Evolutionary conservation across 2,329 filamentous ascomycete species (phyloP), one percentile per base, ranked within the genome.

Genomic region (Diatrype stigma): DNA sequence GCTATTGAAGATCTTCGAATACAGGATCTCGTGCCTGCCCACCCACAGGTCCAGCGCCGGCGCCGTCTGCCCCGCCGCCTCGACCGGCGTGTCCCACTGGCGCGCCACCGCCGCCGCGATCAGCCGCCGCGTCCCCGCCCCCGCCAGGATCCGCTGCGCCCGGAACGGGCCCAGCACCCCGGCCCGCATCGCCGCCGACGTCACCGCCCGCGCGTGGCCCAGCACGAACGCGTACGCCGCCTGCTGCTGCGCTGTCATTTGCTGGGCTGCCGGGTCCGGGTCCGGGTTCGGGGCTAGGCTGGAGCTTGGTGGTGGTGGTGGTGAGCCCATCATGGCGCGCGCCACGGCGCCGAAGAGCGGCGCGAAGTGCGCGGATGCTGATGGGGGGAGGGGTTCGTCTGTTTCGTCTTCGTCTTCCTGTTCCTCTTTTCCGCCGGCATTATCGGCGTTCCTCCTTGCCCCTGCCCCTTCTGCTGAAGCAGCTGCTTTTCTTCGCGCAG

Each of bases 1-100:
- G 60, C 88, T 92, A 70, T 94, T 94, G 65, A 94, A 94, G 49
- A 94, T 93, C 60, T 89, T 82, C 52, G 88, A 92, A 68, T 94
- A 94, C 56, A 94, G 67, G 65, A 90, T 73, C 75, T 94, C 89
- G 67, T 94, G 89, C 64, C 89, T 78, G 3, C 89, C 89, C 63
- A 91, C 78, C 89, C 89, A 94, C 30, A 94, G 67, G 72, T 94
- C 89, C 80, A 93, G 84, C 2, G 85, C 79, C 1, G 89, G 89
- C 55, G 90, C 84, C 50, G 75, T 84, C 73, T 93, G 87, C 5
- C 86, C 87, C 3, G 89, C 88, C 55, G 85, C 79, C 51, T 87
- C 84, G 0, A 86, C 73, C 1, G 61, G 66, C 51, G 74, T 81
- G 14, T 74, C 59, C 81, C 81, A 85, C 60, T 86, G 84, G 51